Percentiles rank a stretch among this genome's conserved stretches.
Evolutionary conservation across 2,329 filamentous ascomycete species (phyloP).

Genomic region (Pestalotiopsis sp.): DNA sequence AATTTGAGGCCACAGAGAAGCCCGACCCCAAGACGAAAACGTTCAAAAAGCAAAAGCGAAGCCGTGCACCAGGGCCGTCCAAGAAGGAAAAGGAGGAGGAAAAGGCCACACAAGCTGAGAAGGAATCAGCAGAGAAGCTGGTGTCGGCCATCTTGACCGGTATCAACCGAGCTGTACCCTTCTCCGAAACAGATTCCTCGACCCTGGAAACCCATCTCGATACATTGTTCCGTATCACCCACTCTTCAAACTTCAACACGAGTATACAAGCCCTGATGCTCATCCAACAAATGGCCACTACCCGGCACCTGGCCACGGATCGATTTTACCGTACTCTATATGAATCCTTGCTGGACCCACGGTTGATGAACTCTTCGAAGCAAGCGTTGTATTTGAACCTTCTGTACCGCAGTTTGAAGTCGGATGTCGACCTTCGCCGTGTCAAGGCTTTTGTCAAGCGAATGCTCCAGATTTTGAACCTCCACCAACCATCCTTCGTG

Average conservation of each 20-base stretch:
- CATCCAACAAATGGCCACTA: constrained; percentile 86
- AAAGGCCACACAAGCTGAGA: constrained; percentile 41
- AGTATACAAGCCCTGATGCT: constrained; percentile 93
- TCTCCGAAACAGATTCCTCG: constrained; percentile 78
- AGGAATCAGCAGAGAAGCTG: constrained; percentile 85
- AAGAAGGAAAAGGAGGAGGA: constrained; percentile 39
- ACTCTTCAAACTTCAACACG: constrained; percentile 98
- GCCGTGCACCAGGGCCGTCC: constrained; percentile 24
- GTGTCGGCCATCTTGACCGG: constrained; percentile 90
- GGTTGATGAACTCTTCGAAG: constrained; percentile 87
- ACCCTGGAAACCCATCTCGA: constrained; percentile 86
- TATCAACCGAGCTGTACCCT: constrained; percentile 94
- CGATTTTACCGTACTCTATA: constrained; percentile 95
- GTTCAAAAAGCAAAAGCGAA: constrained; percentile 48
- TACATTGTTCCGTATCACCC: constrained; percentile 92
- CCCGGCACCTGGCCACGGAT: constrained; percentile 81
- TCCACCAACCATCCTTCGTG: constrained; percentile 91
- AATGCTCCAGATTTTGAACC: constrained; percentile 80
- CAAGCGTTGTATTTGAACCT: constrained; percentile 95
- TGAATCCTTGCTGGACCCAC: constrained; percentile 89
- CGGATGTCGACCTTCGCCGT: constrained; percentile 85
- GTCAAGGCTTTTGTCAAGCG: constrained; percentile 97
- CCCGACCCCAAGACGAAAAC: constrained; percentile 44
- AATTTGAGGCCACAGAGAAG: constrained; percentile 39
- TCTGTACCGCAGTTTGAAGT: constrained; percentile 83